A percentile compares a stretch with the other conserved stretches of the same genome.
These are phyloP conservation scores for Cardamine resedifolia DNA, from an alignment of 345 rosid species.

Conservation along the genomic window DNA sequence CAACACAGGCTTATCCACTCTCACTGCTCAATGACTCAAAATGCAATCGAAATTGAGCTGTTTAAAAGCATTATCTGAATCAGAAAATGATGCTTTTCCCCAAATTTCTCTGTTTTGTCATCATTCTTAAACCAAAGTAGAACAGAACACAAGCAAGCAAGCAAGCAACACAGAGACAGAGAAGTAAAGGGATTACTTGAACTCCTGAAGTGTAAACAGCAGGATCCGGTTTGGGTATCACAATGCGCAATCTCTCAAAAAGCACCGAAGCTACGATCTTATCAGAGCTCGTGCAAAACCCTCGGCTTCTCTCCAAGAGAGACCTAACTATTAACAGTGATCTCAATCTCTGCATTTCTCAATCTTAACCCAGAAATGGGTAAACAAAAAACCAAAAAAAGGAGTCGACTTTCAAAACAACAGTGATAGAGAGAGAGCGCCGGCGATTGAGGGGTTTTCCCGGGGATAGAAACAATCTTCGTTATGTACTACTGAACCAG, in stretches of 20 bases:
- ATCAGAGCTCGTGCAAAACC: constrained; percentile 63
- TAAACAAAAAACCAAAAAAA: not conserved
- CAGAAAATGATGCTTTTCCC: too few species aligned
- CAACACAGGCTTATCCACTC: too few species aligned
- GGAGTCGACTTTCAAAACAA: not conserved
- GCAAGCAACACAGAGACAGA: too few species aligned
- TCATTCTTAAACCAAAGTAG: too few species aligned
- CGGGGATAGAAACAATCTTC: not conserved
- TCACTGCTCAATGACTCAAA: too few species aligned
- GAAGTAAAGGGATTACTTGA: too few species aligned
- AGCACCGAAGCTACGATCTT: constrained; percentile 80
- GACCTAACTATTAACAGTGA: constrained; percentile 36
- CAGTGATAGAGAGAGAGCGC: not conserved
- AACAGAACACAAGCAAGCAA: too few species aligned
- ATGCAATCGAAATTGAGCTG: too few species aligned
- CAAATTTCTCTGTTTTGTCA: too few species aligned
- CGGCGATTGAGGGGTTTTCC: constrained; percentile 17
- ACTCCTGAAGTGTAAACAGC: constrained; percentile 82
- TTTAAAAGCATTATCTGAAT: too few species aligned
- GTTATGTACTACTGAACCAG: not conserved
- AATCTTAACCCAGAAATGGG: not conserved
- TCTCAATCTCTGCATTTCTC: constrained; percentile 44
- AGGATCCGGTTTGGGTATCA: constrained; percentile 86
- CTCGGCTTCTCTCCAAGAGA: constrained; percentile 39
- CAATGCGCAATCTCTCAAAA: constrained; percentile 90